phyloP scores from a whole-genome alignment of 2,329 filamentous ascomycete species.

The Pseudogymnoascus sp. region DNA sequence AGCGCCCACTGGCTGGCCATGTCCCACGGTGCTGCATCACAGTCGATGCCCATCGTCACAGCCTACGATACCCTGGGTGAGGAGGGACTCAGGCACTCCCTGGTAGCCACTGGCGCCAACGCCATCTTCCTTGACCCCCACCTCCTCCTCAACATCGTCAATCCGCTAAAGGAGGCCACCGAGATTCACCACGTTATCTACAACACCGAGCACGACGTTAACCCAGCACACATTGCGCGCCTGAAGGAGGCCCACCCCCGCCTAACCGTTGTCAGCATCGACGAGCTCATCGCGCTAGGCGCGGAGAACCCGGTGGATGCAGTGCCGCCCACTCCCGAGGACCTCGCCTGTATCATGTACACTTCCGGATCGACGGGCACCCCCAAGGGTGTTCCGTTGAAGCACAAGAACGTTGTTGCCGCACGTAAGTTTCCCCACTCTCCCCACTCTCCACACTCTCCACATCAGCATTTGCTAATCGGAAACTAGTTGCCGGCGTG shows the following conservation, averaged over 20 bases:
- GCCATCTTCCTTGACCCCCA: constrained; percentile 83
- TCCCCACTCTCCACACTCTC: neutral
- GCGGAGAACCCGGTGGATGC: constrained; percentile 58
- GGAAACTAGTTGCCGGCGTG: constrained; percentile 61
- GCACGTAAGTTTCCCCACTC: constrained; percentile 47
- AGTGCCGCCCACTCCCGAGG: constrained; percentile 62
- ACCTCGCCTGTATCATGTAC: constrained; percentile 76
- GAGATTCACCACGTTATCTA: constrained; percentile 45
- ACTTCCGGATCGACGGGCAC: constrained; percentile 84
- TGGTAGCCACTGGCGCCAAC: constrained; percentile 68
- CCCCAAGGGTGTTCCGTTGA: constrained; percentile 82
- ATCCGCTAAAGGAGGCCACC: constrained; percentile 48
- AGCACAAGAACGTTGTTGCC: constrained; percentile 74
- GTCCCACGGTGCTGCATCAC: constrained; percentile 54
- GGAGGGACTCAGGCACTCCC: constrained; percentile 74
- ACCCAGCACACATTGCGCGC: constrained; percentile 38
- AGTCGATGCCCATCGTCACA: constrained; percentile 85
- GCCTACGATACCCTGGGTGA: constrained; percentile 88
- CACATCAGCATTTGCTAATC: constrained; percentile 9
- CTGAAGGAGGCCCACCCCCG: constrained; percentile 49
- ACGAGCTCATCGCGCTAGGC: constrained; percentile 40
- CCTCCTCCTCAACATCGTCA: constrained; percentile 52
- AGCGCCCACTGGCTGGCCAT: constrained; percentile 38
- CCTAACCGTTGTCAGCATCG: constrained; percentile 43
- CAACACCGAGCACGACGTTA: constrained; percentile 41